phyloP scores from a whole-genome alignment of 371 early-diverging fungal species.

The Saksenaea oblongispora region DNA sequence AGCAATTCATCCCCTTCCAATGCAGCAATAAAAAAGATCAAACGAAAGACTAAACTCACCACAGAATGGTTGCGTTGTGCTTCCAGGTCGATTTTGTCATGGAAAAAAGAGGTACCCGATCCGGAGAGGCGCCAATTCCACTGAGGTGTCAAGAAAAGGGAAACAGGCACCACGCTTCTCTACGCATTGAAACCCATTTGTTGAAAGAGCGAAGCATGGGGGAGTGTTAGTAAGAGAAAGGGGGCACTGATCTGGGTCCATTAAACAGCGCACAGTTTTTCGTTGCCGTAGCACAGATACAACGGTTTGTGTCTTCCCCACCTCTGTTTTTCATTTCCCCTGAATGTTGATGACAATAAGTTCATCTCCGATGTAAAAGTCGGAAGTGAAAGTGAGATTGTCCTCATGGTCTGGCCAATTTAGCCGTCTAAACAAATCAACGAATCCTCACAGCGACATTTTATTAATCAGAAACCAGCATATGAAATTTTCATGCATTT shows the following conservation, averaged over 20 bases:
- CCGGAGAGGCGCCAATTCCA: too few species aligned
- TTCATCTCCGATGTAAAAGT: constrained; percentile 1
- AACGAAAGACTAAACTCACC: too few species aligned
- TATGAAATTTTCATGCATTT: not conserved
- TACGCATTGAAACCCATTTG: not conserved
- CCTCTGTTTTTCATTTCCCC: constrained; percentile 4
- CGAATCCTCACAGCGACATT: not conserved
- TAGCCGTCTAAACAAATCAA: not conserved
- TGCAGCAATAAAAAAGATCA: too few species aligned
- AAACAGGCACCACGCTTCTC: not conserved
- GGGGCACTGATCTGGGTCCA: constrained; percentile 4
- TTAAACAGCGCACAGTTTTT: not conserved
- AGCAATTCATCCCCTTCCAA: not conserved
- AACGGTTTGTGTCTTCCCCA: not conserved
- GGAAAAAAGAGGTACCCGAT: not conserved
- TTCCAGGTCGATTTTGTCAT: not conserved
- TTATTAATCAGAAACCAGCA: not conserved
- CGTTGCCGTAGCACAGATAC: not conserved
- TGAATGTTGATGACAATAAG: not conserved
- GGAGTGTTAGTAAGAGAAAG: not conserved
- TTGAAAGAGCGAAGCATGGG: not conserved
- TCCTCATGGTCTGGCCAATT: not conserved
- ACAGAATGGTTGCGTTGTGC: too few species aligned
- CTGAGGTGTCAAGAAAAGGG: not conserved
- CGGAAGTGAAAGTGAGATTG: not conserved